Evolutionary conservation across 78 protist genomes (phyloP).

Genomic region (Thecamonas trahens): DNA sequence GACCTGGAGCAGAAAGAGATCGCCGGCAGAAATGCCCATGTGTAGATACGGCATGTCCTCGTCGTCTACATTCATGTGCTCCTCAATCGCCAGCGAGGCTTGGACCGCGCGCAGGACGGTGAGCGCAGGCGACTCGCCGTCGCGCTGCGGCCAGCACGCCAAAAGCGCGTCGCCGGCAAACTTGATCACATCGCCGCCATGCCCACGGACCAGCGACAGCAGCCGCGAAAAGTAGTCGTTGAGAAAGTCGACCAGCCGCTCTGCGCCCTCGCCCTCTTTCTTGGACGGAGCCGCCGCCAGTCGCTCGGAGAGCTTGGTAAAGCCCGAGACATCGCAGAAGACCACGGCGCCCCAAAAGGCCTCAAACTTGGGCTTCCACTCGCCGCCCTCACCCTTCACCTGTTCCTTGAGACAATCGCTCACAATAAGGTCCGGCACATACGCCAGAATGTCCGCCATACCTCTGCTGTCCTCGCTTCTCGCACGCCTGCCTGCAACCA

Average conservation of each 20-base stretch:
- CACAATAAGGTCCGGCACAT: too few relatives aligned
- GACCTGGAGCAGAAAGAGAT: background rate
- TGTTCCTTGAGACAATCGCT: too few relatives aligned
- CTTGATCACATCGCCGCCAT: background rate
- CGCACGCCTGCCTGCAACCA: too few relatives aligned
- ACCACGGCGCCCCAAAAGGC: conserved; percentile 8
- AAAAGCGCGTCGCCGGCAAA: conserved; percentile 1
- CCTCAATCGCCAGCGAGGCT: background rate
- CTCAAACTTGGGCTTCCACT: too few relatives aligned
- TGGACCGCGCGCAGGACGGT: background rate
- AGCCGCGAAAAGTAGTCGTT: background rate
- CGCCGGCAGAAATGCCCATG: background rate
- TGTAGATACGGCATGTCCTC: background rate
- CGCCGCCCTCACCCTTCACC: too few relatives aligned
- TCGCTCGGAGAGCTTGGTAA: background rate
- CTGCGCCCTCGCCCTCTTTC: background rate
- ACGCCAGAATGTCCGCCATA: too few relatives aligned
- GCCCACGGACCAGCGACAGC: background rate
- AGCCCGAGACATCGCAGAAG: conserved; percentile 1
- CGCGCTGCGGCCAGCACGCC: background rate
- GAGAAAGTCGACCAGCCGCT: background rate
- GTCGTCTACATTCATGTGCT: background rate
- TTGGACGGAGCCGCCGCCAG: too few relatives aligned
- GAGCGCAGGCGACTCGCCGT: background rate
- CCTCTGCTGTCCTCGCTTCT: too few relatives aligned